These are phyloP conservation scores for Pythium phragmiticola DNA, from an alignment of 352 stramenopile species.

Conservation along the genomic window DNA sequence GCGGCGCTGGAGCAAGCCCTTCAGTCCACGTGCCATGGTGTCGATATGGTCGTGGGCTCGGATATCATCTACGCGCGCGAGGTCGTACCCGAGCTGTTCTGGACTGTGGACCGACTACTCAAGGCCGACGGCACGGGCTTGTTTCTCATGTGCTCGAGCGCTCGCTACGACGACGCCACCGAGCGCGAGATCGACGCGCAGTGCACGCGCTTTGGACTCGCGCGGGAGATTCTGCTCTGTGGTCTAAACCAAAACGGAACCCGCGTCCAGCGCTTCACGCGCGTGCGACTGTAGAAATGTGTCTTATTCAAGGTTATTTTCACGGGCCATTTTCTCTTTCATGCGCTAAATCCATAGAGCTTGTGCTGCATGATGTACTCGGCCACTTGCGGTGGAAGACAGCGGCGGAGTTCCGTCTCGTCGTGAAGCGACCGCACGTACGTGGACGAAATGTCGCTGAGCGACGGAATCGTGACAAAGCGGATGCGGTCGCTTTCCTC, in stretches of 20 bases:
- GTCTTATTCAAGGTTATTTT: background rate
- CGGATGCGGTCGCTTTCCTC: constrained; percentile 30
- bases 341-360: constrained; percentile 66
- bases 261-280: constrained; percentile 59
- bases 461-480: constrained; percentile 52
- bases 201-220: constrained; percentile 45
- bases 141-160: constrained; percentile 81
- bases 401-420: constrained; percentile 34
- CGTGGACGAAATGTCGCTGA: constrained; percentile 81
- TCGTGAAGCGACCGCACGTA: constrained; percentile 43
- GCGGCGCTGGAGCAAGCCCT: constrained; percentile 33
- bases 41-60: constrained; percentile 66
- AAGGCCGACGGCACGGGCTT: background rate
- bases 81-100: constrained; percentile 71
- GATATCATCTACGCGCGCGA: constrained; percentile 78
- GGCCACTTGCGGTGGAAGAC: constrained; percentile 56
- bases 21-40: background rate
- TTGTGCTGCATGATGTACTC: constrained; percentile 77
- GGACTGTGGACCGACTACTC: constrained; percentile 69
- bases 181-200: constrained; percentile 67
- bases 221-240: constrained; percentile 49
- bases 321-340: constrained; percentile 3
- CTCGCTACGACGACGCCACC: constrained; percentile 67
- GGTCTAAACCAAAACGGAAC: constrained; percentile 36
- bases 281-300: constrained; percentile 20